Evolutionary conservation across 2,329 filamentous ascomycete species (phyloP).

Genomic region (Akanthomyces dipterigenus): DNA sequence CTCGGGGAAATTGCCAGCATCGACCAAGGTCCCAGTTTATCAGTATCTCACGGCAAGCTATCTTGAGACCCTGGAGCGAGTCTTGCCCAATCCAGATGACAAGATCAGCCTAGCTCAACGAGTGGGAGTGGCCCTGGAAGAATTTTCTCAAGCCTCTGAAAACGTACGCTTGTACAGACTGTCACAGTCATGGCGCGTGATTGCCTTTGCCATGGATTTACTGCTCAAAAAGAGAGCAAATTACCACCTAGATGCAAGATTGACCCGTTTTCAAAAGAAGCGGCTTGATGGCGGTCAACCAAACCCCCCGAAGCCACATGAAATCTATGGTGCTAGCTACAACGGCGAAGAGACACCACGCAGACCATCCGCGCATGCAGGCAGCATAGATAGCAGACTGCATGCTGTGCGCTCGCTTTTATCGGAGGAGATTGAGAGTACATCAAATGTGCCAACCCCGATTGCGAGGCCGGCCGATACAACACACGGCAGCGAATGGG

Average conservation of each 20-base stretch:
- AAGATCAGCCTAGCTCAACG: slow-evolving; percentile 37
- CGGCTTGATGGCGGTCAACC: slow-evolving; percentile 24
- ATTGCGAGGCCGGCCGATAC: slow-evolving; percentile 46
- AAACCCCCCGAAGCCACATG: slow-evolving; percentile 20
- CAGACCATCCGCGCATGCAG: slow-evolving; percentile 22
- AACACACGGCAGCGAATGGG: slow-evolving; percentile 20
- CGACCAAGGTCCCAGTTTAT: slow-evolving; percentile 44
- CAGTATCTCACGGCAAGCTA: slow-evolving; percentile 51
- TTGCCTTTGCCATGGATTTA: slow-evolving; percentile 49
- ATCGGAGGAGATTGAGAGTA: slow-evolving; percentile 53
- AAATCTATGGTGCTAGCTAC: slow-evolving; percentile 19
- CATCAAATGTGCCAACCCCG: slow-evolving; percentile 56
- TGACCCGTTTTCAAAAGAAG: slow-evolving; percentile 32
- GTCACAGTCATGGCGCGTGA: slow-evolving; percentile 57
- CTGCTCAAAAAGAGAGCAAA: slow-evolving; percentile 49
- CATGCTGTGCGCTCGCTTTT: slow-evolving; percentile 39
- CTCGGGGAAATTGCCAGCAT: slow-evolving; percentile 49
- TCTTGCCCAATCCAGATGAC: slow-evolving; percentile 37
- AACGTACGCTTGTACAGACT: slow-evolving; percentile 50
- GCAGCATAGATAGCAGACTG: slow-evolving; percentile 26
- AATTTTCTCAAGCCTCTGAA: slow-evolving; percentile 53
- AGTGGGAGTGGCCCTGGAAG: slow-evolving; percentile 45
- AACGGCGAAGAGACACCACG: slow-evolving; percentile 34
- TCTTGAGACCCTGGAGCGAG: slow-evolving; percentile 43
- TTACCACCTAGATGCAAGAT: slow-evolving; percentile 48